Percentiles rank a stretch among this genome's conserved stretches.
Conservation (phyloP, 2,329 filamentous ascomycete species). For the Fusarium falciforme region DNA sequence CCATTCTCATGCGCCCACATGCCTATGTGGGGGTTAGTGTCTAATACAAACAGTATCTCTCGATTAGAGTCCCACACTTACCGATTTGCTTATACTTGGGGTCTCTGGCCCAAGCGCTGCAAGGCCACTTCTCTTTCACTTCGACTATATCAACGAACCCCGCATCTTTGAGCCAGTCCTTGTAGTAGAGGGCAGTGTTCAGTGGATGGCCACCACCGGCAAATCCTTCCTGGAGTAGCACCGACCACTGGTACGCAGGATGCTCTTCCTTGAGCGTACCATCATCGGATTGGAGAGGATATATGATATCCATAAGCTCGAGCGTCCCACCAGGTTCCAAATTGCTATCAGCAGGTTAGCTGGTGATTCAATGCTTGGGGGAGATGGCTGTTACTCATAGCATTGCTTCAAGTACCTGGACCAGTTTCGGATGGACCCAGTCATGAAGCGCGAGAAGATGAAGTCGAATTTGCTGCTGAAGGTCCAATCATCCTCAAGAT, state of each 20-base stretch:
- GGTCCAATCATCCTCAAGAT: not conserved
- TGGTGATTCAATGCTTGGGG: not conserved
- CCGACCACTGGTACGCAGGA: not conserved
- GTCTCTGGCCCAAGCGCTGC: not conserved
- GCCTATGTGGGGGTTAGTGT: not conserved
- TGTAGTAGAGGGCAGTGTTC: not conserved
- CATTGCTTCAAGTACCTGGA: not conserved
- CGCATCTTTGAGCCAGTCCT: not conserved
- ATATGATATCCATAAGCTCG: not conserved
- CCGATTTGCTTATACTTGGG: not conserved
- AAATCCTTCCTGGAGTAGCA: not conserved
- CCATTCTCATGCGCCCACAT: not conserved
- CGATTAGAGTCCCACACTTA: not conserved
- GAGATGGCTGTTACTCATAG: not conserved
- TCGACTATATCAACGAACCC: not conserved
- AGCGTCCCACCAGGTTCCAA: not conserved
- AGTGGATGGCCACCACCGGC: not conserved
- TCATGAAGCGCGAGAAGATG: conserved; percentile 1
- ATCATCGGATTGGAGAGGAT: not conserved
- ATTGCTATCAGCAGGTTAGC: not conserved
- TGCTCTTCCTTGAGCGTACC: not conserved
- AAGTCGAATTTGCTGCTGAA: not conserved
- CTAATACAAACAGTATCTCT: not conserved
- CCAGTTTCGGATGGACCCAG: not conserved
- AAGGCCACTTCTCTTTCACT: not conserved